Evolutionary conservation across 2,329 filamentous ascomycete species (phyloP), one percentile per base, ranked within the genome.

Genomic region (Arthrobotrys sphaeroides): DNA sequence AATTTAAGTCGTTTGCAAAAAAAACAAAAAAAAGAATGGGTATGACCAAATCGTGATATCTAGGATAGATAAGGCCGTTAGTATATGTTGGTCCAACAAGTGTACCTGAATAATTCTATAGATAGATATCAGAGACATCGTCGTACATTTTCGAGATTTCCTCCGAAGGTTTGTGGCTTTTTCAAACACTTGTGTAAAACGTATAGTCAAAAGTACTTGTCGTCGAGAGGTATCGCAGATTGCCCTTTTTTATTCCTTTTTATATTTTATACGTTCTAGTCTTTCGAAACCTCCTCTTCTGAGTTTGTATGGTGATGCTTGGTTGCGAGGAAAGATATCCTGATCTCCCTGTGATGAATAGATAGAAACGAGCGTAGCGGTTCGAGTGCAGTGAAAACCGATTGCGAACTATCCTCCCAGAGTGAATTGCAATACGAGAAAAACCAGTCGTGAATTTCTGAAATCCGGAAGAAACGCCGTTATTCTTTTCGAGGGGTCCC

Each of bases 321-420:
- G 22, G 40, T 28, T 64, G 57, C 24, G 62, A 40, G 51, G 72
- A 74, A 75, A 75, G 64, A 75, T 55, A 55, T 75, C 72, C 72
- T 51, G 72, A 75, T 75, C 55, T 65, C 64, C 43, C 72, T 51
- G 64, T 60, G 62, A 65, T 57, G 64, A 69, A 75, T 75, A 42
- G 51, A 69, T 22, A 51, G 28, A 67, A 65, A 36, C 31, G 42
- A 66, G 59, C 57, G 38, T 72, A 31, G 51, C 40, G 38, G 64
- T 53, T 53, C 24, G 51, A 40, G 28, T 40, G 26, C 26, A 33
- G 16, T 53, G 24, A 47, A 33, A 53, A 6, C 36, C 33, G 40
- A 72, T 47, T 57, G 64, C 64, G 59, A 69, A 67, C 55, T 74
- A 67, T 67, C 61, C 69, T 74, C 61, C 51, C 69, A 72, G 69